phyloP scores from a whole-genome alignment of 2,329 filamentous ascomycete species.

The Cladobotryum mycophilum region DNA sequence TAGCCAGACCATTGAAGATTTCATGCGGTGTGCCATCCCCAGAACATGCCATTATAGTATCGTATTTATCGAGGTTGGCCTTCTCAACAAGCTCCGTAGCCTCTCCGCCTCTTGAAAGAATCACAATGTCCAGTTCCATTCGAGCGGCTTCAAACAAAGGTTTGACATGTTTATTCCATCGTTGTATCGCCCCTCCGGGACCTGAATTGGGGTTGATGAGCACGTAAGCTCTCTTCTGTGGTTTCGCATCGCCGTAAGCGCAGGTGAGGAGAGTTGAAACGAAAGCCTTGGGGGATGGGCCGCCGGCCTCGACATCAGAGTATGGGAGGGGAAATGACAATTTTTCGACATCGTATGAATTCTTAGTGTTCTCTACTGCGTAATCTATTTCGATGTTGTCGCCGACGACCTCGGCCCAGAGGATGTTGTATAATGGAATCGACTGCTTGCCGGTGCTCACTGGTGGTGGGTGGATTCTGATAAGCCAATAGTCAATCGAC shows the following conservation, averaged over 20 bases:
- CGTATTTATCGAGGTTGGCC: conserved; percentile 72
- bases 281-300: conserved; percentile 52
- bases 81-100: conserved; percentile 69
- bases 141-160: conserved; percentile 78
- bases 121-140: conserved; percentile 67
- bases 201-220: conserved; percentile 89
- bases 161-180: conserved; percentile 68
- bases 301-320: conserved; percentile 16
- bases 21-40: conserved; percentile 90
- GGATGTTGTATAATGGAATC: conserved; percentile 75
- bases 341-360: conserved; percentile 54
- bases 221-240: conserved; percentile 74
- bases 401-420: conserved; percentile 66
- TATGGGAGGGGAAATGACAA: conserved; percentile 46
- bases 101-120: conserved; percentile 67
- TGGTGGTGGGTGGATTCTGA: conserved; percentile 7
- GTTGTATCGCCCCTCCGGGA: conserved; percentile 65
- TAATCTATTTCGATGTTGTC: conserved; percentile 65
- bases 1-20: conserved; percentile 86
- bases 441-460: conserved; percentile 21
- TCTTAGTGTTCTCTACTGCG: conserved; percentile 51
- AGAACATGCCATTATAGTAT: conserved; percentile 82
- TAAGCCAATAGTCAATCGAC: neutral
- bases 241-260: conserved; percentile 64
- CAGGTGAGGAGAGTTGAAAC: conserved; percentile 56